A percentile compares a stretch with the other conserved stretches of the same genome.
Evolutionary conservation across 1,284 basidiomycete species (phyloP).

Genomic region (Neotropicomus parvogracilis): DNA sequence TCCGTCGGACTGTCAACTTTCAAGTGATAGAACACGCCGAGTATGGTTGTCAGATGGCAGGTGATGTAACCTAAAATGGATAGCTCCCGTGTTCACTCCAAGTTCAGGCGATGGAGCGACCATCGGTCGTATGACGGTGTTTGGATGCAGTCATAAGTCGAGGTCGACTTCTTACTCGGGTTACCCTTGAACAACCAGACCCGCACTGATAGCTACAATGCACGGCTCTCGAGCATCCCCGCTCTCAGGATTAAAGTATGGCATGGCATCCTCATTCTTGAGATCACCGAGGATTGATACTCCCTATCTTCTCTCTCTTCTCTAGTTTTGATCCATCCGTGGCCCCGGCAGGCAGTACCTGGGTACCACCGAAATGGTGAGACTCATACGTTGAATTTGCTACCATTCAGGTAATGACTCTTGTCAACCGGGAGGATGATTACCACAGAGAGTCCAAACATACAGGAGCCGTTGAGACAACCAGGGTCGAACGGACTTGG

Average conservation of each 20-base stretch:
- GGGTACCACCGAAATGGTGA: background rate
- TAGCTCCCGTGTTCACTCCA: no score
- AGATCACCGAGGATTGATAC: background rate
- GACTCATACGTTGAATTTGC: background rate
- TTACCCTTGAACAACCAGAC: no score
- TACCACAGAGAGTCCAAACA: background rate
- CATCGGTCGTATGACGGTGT: no score
- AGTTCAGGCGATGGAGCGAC: no score
- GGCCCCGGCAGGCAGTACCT: background rate
- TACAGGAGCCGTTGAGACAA: background rate
- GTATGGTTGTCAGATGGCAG: no score
- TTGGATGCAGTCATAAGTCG: background rate
- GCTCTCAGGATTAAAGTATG: background rate
- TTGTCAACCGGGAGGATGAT: background rate
- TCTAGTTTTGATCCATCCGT: background rate
- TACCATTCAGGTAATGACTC: background rate
- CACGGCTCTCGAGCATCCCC: background rate
- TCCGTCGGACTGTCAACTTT: constrained; percentile 7
- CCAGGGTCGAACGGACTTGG: background rate
- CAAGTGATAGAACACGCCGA: no score
- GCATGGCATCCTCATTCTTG: background rate
- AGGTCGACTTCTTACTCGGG: background rate
- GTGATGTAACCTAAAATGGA: no score
- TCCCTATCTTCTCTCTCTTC: no score
- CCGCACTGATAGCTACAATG: background rate